Conservation (phyloP, 139 green algal species). For the Spirogloea muscicola region DNA sequence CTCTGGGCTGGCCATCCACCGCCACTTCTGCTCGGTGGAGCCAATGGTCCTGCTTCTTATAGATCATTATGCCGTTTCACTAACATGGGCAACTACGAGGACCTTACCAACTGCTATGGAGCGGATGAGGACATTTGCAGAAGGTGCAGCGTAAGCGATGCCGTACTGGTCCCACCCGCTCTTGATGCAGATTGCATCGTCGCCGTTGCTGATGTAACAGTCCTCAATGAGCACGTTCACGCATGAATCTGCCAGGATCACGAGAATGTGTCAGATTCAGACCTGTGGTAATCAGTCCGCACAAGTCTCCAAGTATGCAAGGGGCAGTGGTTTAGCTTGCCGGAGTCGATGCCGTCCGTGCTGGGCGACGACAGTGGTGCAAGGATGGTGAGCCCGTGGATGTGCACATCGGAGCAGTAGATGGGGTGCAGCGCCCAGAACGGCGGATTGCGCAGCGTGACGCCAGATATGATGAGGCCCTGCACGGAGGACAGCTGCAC, state of each 20-base stretch:
- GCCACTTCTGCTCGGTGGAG: too few species aligned
- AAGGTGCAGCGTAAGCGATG: too few species aligned
- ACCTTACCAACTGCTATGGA: too few species aligned
- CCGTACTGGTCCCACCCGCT: conserved; percentile 37
- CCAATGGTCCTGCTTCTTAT: too few species aligned
- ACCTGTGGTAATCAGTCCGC: too few species aligned
- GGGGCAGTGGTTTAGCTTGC: too few species aligned
- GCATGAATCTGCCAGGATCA: conserved; percentile 32
- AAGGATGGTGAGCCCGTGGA: conserved; percentile 24
- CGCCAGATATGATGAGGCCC: neutral
- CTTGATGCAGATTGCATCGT: conserved; percentile 42
- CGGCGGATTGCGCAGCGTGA: conserved; percentile 26
- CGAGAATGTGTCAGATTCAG: too few species aligned
- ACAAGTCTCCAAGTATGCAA: too few species aligned
- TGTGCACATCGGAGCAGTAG: conserved; percentile 5
- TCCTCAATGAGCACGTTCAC: conserved; percentile 43
- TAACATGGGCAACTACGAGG: too few species aligned
- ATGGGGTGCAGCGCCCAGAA: conserved; percentile 23
- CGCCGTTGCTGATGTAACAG: conserved; percentile 41
- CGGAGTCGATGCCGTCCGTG: conserved; percentile 3
- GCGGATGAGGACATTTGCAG: too few species aligned
- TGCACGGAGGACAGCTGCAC: conserved; percentile 5
- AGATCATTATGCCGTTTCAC: too few species aligned
- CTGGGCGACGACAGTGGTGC: neutral
- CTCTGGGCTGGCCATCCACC: too few species aligned